These are phyloP conservation scores for Metschnikowia drakensbergensis DNA, from an alignment of 805 yeast genomes.

Conservation along the genomic window DNA sequence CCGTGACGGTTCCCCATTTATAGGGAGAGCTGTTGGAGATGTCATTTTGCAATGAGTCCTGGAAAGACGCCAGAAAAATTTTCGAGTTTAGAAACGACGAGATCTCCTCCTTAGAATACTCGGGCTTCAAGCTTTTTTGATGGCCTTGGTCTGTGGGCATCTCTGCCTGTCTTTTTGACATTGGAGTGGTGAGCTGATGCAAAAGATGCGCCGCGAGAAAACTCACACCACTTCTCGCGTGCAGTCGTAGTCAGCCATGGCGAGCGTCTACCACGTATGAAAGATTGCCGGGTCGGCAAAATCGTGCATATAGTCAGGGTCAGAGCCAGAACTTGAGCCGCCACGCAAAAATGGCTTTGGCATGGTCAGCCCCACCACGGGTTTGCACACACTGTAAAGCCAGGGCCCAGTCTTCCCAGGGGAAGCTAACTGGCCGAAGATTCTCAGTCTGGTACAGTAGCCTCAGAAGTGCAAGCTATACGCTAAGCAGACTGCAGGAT, in stretches of 20 bases:
- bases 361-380: too few relatives aligned
- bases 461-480: too few relatives aligned
- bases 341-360: too few relatives aligned
- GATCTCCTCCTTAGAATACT: constrained; percentile 33
- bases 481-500: too few relatives aligned
- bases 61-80: constrained; percentile 45
- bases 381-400: too few relatives aligned
- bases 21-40: constrained; percentile 69
- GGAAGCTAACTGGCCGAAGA: too few relatives aligned
- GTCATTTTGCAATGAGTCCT: constrained; percentile 33
- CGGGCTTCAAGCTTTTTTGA: constrained; percentile 9
- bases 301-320: too few relatives aligned
- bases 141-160: background rate
- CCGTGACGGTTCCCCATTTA: constrained; percentile 80
- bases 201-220: constrained; percentile 5
- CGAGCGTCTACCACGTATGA: background rate
- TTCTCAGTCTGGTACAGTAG: too few relatives aligned
- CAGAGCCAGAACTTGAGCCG: too few relatives aligned
- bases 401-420: too few relatives aligned
- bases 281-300: too few relatives aligned
- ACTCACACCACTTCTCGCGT: constrained; percentile 4
- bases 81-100: constrained; percentile 43
- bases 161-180: constrained; percentile 15
- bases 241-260: background rate
- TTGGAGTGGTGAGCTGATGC: constrained; percentile 2